Evolutionary conservation across 768 basidiomycete species (phyloP).

Genomic region (Dentipellis sp.): DNA sequence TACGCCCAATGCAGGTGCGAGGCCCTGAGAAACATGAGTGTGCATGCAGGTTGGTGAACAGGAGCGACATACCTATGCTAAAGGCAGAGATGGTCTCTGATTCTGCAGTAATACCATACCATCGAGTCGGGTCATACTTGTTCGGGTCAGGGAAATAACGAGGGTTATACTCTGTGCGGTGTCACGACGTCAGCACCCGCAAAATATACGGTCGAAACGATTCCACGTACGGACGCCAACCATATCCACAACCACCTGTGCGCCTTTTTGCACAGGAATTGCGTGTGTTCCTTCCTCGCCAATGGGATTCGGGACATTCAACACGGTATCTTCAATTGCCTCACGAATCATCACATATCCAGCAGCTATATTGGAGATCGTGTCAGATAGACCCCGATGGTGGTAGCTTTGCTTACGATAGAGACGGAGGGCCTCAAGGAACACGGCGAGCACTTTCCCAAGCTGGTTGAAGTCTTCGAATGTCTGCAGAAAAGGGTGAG

Average conservation of each 20-base stretch:
- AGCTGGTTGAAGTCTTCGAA: conserved; percentile 21
- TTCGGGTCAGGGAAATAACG: conserved; percentile 28
- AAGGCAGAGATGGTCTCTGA: conserved; percentile 10
- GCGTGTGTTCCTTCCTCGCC: conserved; percentile 10
- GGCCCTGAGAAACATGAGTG: conserved; percentile 26
- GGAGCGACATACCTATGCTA: conserved; percentile 12
- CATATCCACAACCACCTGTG: conserved; percentile 22
- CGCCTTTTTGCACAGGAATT: conserved; percentile 18
- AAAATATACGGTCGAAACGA: not conserved
- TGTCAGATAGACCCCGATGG: not conserved
- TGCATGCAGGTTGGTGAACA: not conserved
- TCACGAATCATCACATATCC: conserved; percentile 22
- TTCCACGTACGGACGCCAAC: conserved; percentile 19
- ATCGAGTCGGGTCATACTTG: conserved; percentile 27
- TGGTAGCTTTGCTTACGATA: conserved; percentile 20
- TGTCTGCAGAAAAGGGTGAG: conserved; percentile 4
- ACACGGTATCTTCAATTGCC: conserved; percentile 19
- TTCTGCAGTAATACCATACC: conserved; percentile 22
- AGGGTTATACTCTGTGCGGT: conserved; percentile 26
- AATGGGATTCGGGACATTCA: conserved; percentile 14
- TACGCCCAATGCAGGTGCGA: conserved; percentile 43
- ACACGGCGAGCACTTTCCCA: conserved; percentile 21
- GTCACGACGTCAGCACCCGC: not conserved
- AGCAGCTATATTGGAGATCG: conserved; percentile 16
- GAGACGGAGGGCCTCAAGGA: conserved; percentile 25